Conservation (phyloP, 2,329 filamentous ascomycete genomes). For the Chaetomium olivaceum region DNA sequence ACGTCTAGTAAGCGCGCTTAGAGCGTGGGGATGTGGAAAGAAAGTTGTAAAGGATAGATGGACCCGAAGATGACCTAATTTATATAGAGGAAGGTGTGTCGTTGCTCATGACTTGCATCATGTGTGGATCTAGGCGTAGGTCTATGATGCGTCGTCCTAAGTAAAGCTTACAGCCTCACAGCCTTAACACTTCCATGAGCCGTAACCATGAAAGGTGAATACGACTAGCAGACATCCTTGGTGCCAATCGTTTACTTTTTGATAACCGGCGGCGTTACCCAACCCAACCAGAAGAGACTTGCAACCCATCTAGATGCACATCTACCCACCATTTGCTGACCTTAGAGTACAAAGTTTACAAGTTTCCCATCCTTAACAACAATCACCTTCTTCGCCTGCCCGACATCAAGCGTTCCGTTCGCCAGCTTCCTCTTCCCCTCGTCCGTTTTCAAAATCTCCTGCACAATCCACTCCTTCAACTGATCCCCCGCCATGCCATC, state of each 20-base stretch:
- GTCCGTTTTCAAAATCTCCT: slow-evolving; percentile 60
- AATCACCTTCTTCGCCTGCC: slow-evolving; percentile 62
- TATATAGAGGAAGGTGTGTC: too few species aligned
- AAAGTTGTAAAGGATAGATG: too few species aligned
- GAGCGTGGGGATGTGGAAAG: too few species aligned
- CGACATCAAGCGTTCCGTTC: slow-evolving; percentile 47
- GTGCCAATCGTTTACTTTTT: background rate
- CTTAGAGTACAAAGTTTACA: slow-evolving; percentile 69
- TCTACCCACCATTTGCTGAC: background rate
- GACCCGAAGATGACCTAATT: too few species aligned
- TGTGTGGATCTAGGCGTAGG: too few species aligned
- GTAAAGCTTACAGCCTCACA: too few species aligned
- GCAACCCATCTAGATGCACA: background rate
- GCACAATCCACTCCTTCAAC: slow-evolving; percentile 62
- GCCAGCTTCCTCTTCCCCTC: slow-evolving; percentile 60
- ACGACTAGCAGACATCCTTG: background rate
- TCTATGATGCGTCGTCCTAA: too few species aligned
- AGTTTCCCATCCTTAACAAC: slow-evolving; percentile 66
- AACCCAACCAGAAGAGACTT: background rate
- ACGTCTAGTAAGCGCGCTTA: too few species aligned
- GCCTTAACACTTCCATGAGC: too few species aligned
- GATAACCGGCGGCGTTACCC: too few species aligned
- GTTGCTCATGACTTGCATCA: too few species aligned
- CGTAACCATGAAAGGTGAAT: too few species aligned
- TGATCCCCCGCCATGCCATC: slow-evolving; percentile 44